Conservation (phyloP, 2,329 filamentous ascomycete species). For the Exophiala phaeomuriformis region DNA sequence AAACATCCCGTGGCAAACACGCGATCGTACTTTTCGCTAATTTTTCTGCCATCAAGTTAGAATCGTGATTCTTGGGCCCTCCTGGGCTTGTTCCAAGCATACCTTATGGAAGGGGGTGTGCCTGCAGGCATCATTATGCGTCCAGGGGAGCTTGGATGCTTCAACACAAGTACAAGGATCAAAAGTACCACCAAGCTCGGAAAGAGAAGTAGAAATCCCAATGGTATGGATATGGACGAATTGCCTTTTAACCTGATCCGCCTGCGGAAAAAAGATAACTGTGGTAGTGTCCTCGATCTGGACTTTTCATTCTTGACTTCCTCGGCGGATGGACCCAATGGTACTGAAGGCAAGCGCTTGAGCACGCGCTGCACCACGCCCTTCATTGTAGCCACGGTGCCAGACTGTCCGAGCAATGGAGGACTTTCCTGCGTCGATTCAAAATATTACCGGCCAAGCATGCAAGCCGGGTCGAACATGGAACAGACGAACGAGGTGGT, state of each 20-base stretch:
- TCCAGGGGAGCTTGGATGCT: slow-evolving; percentile 75
- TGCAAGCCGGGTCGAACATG: slow-evolving; percentile 13
- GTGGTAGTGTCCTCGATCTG: slow-evolving; percentile 34
- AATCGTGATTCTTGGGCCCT: slow-evolving; percentile 4
- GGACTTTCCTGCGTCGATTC: slow-evolving; percentile 10
- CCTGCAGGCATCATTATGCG: slow-evolving; percentile 82
- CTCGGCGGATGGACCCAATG: slow-evolving; percentile 40
- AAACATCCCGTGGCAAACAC: slow-evolving; percentile 89
- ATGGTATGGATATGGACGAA: slow-evolving; percentile 82
- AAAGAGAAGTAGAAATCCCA: slow-evolving; percentile 88
- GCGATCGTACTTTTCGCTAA: slow-evolving; percentile 94
- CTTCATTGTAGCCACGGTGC: slow-evolving; percentile 32
- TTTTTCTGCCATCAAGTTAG: slow-evolving; percentile 57
- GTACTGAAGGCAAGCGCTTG: slow-evolving; percentile 45
- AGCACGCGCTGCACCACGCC: slow-evolving; percentile 48
- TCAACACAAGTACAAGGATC: slow-evolving; percentile 81
- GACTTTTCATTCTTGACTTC: slow-evolving; percentile 41
- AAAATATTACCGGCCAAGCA: slow-evolving; percentile 13
- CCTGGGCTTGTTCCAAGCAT: slow-evolving; percentile 32
- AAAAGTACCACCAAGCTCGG: slow-evolving; percentile 84
- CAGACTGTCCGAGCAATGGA: slow-evolving; percentile 7
- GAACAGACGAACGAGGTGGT: not conserved
- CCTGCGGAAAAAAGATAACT: slow-evolving; percentile 73
- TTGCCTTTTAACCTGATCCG: slow-evolving; percentile 85
- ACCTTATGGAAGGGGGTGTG: slow-evolving; percentile 84